A percentile compares a stretch with the other conserved stretches of the same genome.
phyloP scores from a whole-genome alignment of 495 filamentous ascomycete species.

The Rhizodiscina lignyota region DNA sequence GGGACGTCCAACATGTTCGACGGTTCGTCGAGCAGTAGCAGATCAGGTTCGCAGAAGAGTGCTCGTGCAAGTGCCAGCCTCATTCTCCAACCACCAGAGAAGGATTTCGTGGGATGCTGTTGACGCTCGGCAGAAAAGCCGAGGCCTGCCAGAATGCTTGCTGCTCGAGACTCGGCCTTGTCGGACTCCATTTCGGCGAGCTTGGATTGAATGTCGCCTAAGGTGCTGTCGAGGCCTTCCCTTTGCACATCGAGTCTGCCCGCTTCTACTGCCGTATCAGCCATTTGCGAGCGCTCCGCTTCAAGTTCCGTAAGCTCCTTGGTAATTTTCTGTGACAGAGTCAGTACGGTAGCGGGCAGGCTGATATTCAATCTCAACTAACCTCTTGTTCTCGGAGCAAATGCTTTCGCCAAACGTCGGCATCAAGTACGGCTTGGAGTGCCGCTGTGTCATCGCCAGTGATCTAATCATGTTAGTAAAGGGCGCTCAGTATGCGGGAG shows the following conservation, averaged over 20 bases:
- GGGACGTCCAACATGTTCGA: conserved; percentile 99
- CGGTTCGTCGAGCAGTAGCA: conserved; percentile 91
- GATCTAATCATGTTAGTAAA: conserved; percentile 37
- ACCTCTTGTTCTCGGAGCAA: conserved; percentile 78
- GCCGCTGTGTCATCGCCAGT: conserved; percentile 92
- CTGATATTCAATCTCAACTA: conserved; percentile 18
- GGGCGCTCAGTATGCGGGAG: background rate
- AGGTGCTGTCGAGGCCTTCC: conserved; percentile 73
- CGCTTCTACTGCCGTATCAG: conserved; percentile 75
- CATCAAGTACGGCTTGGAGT: conserved; percentile 89
- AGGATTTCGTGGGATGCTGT: conserved; percentile 86
- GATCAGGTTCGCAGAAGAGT: conserved; percentile 94
- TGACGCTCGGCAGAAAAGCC: conserved; percentile 92
- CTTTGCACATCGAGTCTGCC: conserved; percentile 68
- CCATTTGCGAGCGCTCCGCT: conserved; percentile 57
- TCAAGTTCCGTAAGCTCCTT: conserved; percentile 66
- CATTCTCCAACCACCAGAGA: conserved; percentile 99
- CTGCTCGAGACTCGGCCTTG: conserved; percentile 88
- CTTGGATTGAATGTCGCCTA: conserved; percentile 83
- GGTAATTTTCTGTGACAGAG: conserved; percentile 56
- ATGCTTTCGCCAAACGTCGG: conserved; percentile 97
- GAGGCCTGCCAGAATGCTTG: conserved; percentile 89
- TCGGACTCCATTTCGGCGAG: conserved; percentile 98
- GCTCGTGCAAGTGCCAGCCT: conserved; percentile 86
- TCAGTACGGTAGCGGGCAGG: conserved; percentile 9